Conservation (phyloP, 805 yeast species). For the Osmozyma mogii region DNA sequence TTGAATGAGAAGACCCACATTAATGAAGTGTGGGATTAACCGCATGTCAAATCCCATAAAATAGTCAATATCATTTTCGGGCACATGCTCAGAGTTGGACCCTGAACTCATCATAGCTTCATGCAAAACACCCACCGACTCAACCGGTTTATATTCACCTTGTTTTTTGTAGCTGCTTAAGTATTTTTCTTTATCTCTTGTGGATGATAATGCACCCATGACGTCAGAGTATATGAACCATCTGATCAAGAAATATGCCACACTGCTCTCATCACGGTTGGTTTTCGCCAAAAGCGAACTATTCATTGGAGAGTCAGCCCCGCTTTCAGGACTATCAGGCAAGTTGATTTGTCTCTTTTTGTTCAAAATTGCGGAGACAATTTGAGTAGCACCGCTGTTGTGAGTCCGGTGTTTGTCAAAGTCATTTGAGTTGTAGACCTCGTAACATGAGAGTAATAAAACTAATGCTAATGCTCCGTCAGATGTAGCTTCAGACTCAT, state of each 20-base stretch:
- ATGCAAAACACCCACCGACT: slow-evolving; percentile 10
- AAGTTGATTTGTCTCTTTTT: background rate
- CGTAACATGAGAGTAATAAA: slow-evolving; percentile 50
- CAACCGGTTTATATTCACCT: slow-evolving; percentile 14
- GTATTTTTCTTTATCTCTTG: slow-evolving; percentile 29
- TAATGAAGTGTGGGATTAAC: slow-evolving; percentile 50
- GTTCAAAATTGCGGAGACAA: slow-evolving; percentile 35
- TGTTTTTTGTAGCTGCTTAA: slow-evolving; percentile 15
- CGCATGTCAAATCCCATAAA: slow-evolving; percentile 60
- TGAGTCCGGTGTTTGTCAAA: slow-evolving; percentile 56
- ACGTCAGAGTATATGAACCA: slow-evolving; percentile 68
- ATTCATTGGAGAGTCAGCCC: no score
- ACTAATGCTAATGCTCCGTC: slow-evolving; percentile 61
- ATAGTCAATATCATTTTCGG: slow-evolving; percentile 45
- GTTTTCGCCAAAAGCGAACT: background rate
- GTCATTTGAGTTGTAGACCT: slow-evolving; percentile 36
- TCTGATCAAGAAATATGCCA: slow-evolving; percentile 49
- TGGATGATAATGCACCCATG: slow-evolving; percentile 53
- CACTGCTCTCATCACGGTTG: slow-evolving; percentile 25
- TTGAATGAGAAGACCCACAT: slow-evolving; percentile 32
- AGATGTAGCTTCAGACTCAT: slow-evolving; percentile 47
- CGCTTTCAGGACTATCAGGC: background rate
- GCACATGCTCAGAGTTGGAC: slow-evolving; percentile 9
- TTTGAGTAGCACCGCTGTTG: slow-evolving; percentile 59
- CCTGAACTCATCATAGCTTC: slow-evolving; percentile 15